Conservation (phyloP, 2,329 filamentous ascomycete genomes). For the Thelonectria discophora region DNA sequence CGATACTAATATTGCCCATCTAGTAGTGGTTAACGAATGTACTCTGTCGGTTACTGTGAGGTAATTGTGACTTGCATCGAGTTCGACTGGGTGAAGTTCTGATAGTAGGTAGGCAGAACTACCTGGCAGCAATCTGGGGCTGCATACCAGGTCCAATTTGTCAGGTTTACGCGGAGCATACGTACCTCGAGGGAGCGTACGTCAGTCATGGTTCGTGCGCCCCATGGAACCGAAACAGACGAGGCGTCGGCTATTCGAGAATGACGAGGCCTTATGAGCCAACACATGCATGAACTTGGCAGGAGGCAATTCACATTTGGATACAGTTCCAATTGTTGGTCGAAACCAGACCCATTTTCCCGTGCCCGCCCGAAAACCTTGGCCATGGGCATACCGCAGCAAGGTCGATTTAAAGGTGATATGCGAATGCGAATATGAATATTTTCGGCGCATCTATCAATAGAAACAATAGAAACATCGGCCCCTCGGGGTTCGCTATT, state of each 20-base stretch:
- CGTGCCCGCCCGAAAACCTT: background rate
- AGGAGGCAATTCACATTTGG: background rate
- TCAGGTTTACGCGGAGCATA: slow-evolving; percentile 22
- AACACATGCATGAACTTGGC: background rate
- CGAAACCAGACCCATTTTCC: background rate
- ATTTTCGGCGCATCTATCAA: background rate
- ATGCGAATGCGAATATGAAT: background rate
- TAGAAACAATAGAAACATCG: background rate
- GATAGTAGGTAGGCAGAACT: background rate
- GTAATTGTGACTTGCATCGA: background rate
- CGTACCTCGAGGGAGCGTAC: slow-evolving; percentile 15
- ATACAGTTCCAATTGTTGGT: background rate
- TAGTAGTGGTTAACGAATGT: background rate
- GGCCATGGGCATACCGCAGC: background rate
- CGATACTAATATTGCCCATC: slow-evolving; percentile 9
- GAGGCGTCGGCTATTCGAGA: background rate
- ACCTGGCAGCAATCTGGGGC: background rate
- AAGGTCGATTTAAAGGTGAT: background rate
- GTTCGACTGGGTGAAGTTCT: background rate
- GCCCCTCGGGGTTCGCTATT: background rate
- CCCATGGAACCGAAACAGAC: background rate
- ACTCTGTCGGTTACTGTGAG: background rate
- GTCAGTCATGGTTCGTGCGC: slow-evolving; percentile 9
- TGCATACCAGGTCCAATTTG: background rate
- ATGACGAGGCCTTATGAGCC: slow-evolving; percentile 16